phyloP scores from a whole-genome alignment of 768 basidiomycete genomes.

The Lactifluus pinguis region DNA sequence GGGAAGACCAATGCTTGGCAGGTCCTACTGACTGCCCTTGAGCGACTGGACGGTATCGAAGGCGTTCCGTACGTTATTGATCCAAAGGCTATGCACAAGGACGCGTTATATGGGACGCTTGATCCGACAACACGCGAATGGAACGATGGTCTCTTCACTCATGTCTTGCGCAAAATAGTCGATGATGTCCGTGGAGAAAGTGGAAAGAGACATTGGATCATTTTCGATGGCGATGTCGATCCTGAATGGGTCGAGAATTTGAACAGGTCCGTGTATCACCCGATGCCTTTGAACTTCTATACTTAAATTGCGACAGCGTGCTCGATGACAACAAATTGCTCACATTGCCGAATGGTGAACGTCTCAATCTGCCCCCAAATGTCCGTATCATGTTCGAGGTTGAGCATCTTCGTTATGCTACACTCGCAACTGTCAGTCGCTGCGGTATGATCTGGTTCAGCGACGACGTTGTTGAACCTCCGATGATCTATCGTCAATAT shows the following conservation, averaged over 20 bases:
- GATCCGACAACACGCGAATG: constrained; percentile 97
- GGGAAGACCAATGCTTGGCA: constrained; percentile 98
- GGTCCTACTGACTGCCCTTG: constrained; percentile 82
- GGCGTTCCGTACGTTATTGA: constrained; percentile 96
- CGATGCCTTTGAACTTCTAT: background rate
- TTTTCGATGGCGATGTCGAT: constrained; percentile 99
- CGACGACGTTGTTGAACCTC: constrained; percentile 84
- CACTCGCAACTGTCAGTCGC: constrained; percentile 96
- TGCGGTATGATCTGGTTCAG: constrained; percentile 99
- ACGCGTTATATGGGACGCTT: constrained; percentile 92
- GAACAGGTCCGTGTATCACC: constrained; percentile 61
- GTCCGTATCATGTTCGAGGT: constrained; percentile 99
- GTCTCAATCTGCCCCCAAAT: constrained; percentile 91
- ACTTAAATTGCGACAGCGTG: constrained; percentile 48
- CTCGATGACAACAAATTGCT: constrained; percentile 97
- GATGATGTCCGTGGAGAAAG: constrained; percentile 98
- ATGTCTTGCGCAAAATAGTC: constrained; percentile 94
- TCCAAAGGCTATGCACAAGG: constrained; percentile 98
- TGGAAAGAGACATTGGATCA: constrained; percentile 95
- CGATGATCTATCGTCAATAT: constrained; percentile 89
- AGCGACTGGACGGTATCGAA: constrained; percentile 85
- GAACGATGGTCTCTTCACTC: constrained; percentile 98
- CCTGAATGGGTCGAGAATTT: constrained; percentile 99
- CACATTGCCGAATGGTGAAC: constrained; percentile 95
- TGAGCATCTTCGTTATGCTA: constrained; percentile 94